Percentiles rank a stretch among this genome's conserved stretches.
Evolutionary conservation across 2,329 filamentous ascomycete species (phyloP).

Genomic region (Coniosporium tulheliwenetii): DNA sequence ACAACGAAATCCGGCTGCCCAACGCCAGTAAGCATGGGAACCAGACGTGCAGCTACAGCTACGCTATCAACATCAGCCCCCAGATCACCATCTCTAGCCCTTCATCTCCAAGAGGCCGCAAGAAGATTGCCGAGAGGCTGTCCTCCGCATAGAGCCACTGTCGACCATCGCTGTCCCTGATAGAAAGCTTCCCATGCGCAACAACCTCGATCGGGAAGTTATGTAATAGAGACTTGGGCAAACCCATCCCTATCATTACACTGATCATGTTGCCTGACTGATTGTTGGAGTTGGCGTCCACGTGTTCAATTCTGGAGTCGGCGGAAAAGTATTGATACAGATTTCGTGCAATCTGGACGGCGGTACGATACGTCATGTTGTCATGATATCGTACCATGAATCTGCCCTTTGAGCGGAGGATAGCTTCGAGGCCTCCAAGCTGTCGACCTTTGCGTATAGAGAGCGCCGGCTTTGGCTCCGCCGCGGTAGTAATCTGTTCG

Average conservation of each 20-base stretch:
- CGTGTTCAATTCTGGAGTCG: constrained; percentile 26
- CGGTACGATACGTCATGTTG: constrained; percentile 18
- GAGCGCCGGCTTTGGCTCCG: constrained; percentile 4
- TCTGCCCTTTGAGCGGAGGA: constrained; percentile 30
- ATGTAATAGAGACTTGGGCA: constrained; percentile 7
- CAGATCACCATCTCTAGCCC: constrained; percentile 40
- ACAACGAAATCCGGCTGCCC: constrained; percentile 44
- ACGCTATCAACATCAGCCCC: constrained; percentile 34
- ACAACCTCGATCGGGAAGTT: constrained; percentile 16
- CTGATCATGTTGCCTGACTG: constrained; percentile 30
- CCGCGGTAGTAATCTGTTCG: no score
- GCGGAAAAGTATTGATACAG: constrained; percentile 42
- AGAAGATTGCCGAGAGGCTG: constrained; percentile 33
- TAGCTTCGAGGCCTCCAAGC: constrained; percentile 36
- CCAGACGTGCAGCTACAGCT: constrained; percentile 33
- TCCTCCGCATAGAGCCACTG: constrained; percentile 14
- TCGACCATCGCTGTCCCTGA: constrained; percentile 11
- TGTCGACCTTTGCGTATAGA: constrained; percentile 27
- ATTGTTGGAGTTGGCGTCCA: constrained; percentile 6
- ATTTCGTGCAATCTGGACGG: constrained; percentile 40
- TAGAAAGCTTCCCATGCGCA: constrained; percentile 5
- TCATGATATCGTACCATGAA: constrained; percentile 26
- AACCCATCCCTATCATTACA: constrained; percentile 13
- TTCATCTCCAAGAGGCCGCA: constrained; percentile 31
- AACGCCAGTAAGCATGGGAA: constrained; percentile 39